Evolutionary conservation across 2,329 filamentous ascomycete genomes (phyloP), one percentile per base, ranked within the genome.

Genomic region (Exutisphaerella laricina): DNA sequence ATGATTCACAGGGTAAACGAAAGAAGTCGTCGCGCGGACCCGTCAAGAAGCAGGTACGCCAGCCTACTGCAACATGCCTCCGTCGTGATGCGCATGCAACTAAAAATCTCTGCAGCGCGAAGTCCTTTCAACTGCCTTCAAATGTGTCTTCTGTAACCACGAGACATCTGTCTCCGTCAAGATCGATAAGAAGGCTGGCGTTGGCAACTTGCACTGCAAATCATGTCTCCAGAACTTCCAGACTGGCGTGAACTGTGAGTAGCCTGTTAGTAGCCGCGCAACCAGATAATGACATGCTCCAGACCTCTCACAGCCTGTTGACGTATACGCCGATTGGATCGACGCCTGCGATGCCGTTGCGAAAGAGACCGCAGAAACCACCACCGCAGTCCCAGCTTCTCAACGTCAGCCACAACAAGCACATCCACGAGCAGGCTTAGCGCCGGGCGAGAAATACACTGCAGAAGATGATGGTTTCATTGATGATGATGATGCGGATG

Each of bases 271-370:
- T 10, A 25, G n/a, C 30, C 5, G 3, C 23, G 9, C 12, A 12
- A 13, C 13, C 35, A 18, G 16, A 13, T 36, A 31, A 45, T 51
- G 34, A 53, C 36, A 21, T 9, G 14, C 28, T n/a, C 9, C 49
- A 94, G 88, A 94, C 65, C 80, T 97, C 18, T 94, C 87, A 18
- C 86, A 85, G 10, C 79, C 88, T 0, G 88, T 98, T 34, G 92
- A 98, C 63, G 90, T 98, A 5, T 98, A 98, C 62, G 86, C 87
- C 23, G 92, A 97, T 66, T 98, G 92, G 92, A 87, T 98, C 51
- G 92, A 98, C 68, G 92, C 92, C n/a, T 85, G 82, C 62, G 83
- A 87, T 60, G 74, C 78, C 4, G 82, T 85, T 37, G 81, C 81
- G 12, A 82, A 84, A 59, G 73, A 80, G 13, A 68, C 65, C 10